Evolutionary conservation across 1,139 yeast species (phyloP).

Genomic region (Trichomonascaceae sp.): DNA sequence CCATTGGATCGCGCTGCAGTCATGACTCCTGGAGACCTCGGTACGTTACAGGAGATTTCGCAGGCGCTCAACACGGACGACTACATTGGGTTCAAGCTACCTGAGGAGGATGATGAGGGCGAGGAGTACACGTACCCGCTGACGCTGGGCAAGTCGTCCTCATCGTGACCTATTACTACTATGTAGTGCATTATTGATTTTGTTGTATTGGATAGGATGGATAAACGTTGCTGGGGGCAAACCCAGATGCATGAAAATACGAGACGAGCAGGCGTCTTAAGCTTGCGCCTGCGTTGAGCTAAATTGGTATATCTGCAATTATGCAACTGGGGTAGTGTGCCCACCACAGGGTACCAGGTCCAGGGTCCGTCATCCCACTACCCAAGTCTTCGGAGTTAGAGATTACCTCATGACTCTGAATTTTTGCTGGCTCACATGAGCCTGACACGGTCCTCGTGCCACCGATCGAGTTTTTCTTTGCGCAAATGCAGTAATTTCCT

Average conservation of each 20-base stretch:
- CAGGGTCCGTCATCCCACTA: too few relatives aligned
- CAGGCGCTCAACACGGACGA: conserved; percentile 66
- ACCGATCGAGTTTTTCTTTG: conserved; percentile 44
- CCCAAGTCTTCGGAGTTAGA: too few relatives aligned
- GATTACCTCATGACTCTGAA: too few relatives aligned
- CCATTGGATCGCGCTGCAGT: conserved; percentile 52
- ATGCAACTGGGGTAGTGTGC: background rate
- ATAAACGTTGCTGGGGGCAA: background rate
- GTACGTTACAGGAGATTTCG: conserved; percentile 83
- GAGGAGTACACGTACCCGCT: conserved; percentile 11
- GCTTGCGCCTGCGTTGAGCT: background rate
- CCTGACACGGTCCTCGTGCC: conserved; percentile 59
- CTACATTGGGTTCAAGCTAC: conserved; percentile 66
- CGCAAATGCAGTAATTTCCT: conserved; percentile 42
- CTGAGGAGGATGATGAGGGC: conserved; percentile 35
- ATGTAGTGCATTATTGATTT: conserved; percentile 1
- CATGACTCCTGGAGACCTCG: conserved; percentile 89
- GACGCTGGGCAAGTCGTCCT: conserved; percentile 7
- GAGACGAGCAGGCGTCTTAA: background rate
- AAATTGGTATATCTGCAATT: background rate
- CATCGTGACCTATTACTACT: background rate
- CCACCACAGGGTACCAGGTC: too few relatives aligned
- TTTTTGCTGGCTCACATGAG: too few relatives aligned
- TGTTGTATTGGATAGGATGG: background rate
- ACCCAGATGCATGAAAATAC: background rate